These are phyloP conservation scores for Heteromeles arbutifolia DNA, from an alignment of 306 rosid genomes.

Conservation along the genomic window DNA sequence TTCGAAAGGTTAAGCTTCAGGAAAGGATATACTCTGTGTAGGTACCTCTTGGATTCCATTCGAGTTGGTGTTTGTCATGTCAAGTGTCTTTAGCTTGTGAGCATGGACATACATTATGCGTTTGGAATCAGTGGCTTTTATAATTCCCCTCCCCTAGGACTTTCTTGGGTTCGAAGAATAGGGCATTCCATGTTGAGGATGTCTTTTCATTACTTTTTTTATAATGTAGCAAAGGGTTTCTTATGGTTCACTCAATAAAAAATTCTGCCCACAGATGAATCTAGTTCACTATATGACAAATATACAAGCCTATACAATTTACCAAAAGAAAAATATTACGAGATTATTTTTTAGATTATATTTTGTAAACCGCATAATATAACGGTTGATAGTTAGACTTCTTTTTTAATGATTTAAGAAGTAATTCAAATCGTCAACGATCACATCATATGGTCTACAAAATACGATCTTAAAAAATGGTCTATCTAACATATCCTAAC, in stretches of 20 bases:
- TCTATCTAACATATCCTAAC: too few species aligned
- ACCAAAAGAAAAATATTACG: background rate
- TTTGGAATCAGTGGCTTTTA: background rate
- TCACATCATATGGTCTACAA: too few species aligned
- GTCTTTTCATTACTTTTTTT: background rate
- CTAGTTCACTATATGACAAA: background rate
- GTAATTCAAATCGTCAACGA: too few species aligned
- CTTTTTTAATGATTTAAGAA: too few species aligned
- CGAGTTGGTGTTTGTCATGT: constrained; percentile 3
- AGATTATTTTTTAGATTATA: too few species aligned
- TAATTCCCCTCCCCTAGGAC: background rate
- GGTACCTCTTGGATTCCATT: background rate
- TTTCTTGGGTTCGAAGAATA: background rate
- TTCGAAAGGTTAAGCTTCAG: background rate
- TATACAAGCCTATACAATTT: background rate
- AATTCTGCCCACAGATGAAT: background rate
- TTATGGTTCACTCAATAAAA: background rate
- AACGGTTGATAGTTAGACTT: too few species aligned
- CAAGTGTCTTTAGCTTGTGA: background rate
- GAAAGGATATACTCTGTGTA: background rate
- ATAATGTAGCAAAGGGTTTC: background rate
- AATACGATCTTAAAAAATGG: too few species aligned
- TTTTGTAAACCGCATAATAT: too few species aligned
- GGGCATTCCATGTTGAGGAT: background rate
- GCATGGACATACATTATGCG: background rate